A percentile compares a stretch with the other conserved stretches of the same genome.
Conservation (phyloP, 352 stramenopile genomes). For the Phytophthora aleatoria region DNA sequence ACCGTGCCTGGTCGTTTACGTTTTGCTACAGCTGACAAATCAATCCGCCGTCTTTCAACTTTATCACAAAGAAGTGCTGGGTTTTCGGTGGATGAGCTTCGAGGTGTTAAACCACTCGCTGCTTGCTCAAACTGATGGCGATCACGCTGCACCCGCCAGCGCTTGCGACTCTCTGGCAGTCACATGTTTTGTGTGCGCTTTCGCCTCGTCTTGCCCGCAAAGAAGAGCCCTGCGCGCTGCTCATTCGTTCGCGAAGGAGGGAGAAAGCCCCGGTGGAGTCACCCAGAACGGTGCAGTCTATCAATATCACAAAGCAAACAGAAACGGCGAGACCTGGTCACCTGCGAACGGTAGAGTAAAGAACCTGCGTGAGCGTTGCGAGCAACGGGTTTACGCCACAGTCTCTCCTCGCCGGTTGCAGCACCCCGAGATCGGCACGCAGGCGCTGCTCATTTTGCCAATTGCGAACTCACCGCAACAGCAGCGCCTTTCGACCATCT, state of each 20-base stretch:
- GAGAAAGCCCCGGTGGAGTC: slow-evolving; percentile 11
- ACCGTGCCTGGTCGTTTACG: slow-evolving; percentile 3
- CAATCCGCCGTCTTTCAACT: not conserved
- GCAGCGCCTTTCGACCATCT: slow-evolving; percentile 19
- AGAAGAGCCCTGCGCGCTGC: slow-evolving; percentile 26
- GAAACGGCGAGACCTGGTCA: slow-evolving; percentile 18
- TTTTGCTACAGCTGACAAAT: slow-evolving; percentile 1
- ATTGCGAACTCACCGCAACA: slow-evolving; percentile 20
- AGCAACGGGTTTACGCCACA: slow-evolving; percentile 24
- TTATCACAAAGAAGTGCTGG: no score
- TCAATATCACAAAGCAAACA: slow-evolving; percentile 24
- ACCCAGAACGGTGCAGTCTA: slow-evolving; percentile 5
- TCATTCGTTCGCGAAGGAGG: slow-evolving; percentile 6
- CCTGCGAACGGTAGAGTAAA: slow-evolving; percentile 29
- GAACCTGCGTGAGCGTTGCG: slow-evolving; percentile 10
- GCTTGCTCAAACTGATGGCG: slow-evolving; percentile 11
- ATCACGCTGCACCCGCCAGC: slow-evolving; percentile 16
- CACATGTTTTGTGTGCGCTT: slow-evolving; percentile 22
- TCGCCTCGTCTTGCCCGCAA: slow-evolving; percentile 28
- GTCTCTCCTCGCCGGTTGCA: not conserved
- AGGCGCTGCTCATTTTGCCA: slow-evolving; percentile 38
- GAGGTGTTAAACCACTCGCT: no score
- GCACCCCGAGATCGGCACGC: not conserved
- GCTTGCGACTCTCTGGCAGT: slow-evolving; percentile 6
- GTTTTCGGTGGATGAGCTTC: no score